Percentiles rank a stretch among this genome's conserved stretches.
Evolutionary conservation across 1,284 basidiomycete genomes (phyloP).

Genomic region (Boletus sp.): DNA sequence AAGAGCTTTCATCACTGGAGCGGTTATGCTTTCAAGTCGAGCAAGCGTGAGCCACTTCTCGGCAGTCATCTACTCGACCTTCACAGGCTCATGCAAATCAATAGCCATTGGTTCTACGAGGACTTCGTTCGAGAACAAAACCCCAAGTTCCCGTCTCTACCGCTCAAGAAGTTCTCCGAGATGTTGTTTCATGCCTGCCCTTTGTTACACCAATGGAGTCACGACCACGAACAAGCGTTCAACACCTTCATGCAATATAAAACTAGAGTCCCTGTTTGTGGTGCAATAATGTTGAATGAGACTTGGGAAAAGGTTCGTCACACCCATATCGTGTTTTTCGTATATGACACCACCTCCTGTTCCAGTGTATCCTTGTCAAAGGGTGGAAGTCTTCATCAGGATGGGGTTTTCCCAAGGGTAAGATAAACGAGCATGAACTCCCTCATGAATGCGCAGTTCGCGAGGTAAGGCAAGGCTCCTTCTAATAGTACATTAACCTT

Average conservation of each 20-base stretch:
- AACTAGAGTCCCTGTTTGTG: constrained; percentile 97
- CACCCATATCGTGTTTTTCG: constrained; percentile 3
- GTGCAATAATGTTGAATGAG: constrained; percentile 91
- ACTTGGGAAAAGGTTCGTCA: constrained; percentile 82
- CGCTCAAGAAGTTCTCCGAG: constrained; percentile 92
- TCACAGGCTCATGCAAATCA: constrained; percentile 14
- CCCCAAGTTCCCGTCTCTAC: constrained; percentile 80
- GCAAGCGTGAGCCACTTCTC: constrained; percentile 74
- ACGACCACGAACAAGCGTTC: constrained; percentile 78
- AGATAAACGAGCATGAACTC: constrained; percentile 94
- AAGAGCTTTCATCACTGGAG: constrained; percentile 88
- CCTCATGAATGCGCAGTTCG: constrained; percentile 82
- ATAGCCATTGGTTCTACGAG: constrained; percentile 99
- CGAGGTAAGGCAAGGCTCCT: constrained; percentile 57
- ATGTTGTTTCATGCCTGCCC: constrained; percentile 86
- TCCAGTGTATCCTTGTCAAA: constrained; percentile 87
- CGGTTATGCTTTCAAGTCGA: constrained; percentile 99
- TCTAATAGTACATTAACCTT: constrained; percentile 3
- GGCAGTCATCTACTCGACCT: constrained; percentile 9
- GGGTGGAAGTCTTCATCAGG: constrained; percentile 96
- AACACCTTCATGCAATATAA: constrained; percentile 92
- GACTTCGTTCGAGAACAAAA: constrained; percentile 95
- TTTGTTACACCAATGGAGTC: constrained; percentile 72
- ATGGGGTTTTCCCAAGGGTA: constrained; percentile 99
- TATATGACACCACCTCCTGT: constrained; percentile 8